phyloP scores from a whole-genome alignment of 2,329 filamentous ascomycete species.

The Exophiala sp. region DNA sequence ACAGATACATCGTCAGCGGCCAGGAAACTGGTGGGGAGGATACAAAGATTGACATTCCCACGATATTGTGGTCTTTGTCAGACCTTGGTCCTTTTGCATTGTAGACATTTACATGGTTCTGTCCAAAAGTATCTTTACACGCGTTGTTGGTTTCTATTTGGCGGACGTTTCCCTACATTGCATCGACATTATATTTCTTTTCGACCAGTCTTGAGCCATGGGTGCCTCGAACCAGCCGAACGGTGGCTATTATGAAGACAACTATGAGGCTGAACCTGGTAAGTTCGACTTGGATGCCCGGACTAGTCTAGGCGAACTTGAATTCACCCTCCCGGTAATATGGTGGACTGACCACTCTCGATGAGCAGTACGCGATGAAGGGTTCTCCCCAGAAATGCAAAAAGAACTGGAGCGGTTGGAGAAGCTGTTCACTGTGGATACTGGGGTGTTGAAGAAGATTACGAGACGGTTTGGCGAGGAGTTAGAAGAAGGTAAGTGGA shows the following conservation, averaged over 20 bases:
- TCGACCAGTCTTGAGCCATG: no score
- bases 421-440: conserved; percentile 67
- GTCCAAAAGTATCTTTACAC: no score
- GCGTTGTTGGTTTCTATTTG: neutral
- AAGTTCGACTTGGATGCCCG: neutral
- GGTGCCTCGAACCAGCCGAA: neutral
- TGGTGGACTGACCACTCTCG: neutral
- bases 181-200: no score
- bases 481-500: conserved; percentile 62
- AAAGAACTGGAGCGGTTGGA: conserved; percentile 70
- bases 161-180: neutral
- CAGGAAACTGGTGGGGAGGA: no score
- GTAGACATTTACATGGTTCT: no score
- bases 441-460: conserved; percentile 71
- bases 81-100: no score
- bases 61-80: no score
- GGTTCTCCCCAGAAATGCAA: neutral
- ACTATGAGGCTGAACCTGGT: neutral
- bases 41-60: no score
- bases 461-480: conserved; percentile 79
- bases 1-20: no score
- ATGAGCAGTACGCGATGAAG: neutral
- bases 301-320: no score
- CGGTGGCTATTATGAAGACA: neutral
- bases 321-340: no score